A percentile compares a stretch with the other conserved stretches of the same genome.
phyloP scores from a whole-genome alignment of 2,329 filamentous ascomycete species.

The Conoideocrella luteorostrata region DNA sequence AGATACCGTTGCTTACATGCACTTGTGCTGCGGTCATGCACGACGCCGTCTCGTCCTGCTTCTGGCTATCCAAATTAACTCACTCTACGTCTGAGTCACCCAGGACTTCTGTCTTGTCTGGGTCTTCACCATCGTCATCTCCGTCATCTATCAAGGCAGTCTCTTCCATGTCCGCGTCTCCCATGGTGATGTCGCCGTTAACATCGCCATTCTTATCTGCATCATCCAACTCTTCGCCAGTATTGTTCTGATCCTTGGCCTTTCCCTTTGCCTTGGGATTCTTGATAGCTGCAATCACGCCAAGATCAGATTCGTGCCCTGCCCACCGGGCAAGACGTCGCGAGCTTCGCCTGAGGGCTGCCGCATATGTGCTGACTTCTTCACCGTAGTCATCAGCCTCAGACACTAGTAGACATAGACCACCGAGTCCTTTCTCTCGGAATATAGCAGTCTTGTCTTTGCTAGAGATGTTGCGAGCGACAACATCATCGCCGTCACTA shows the following conservation, averaged over 20 bases:
- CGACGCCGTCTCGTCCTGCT: neutral
- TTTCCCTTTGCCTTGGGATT: constrained; percentile 21
- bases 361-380: constrained; percentile 60
- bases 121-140: constrained; percentile 41
- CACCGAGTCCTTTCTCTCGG: constrained; percentile 54
- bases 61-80: neutral
- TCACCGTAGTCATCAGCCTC: constrained; percentile 74
- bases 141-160: constrained; percentile 33
- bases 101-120: constrained; percentile 31
- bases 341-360: constrained; percentile 56
- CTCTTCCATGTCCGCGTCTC: constrained; percentile 48
- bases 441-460: constrained; percentile 32
- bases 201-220: constrained; percentile 24
- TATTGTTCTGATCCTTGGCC: constrained; percentile 7
- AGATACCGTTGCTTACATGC: neutral
- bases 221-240: constrained; percentile 5
- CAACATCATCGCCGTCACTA: constrained; percentile 52
- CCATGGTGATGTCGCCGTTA: constrained; percentile 41
- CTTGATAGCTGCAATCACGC: constrained; percentile 43
- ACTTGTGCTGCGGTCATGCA: too few relatives aligned
- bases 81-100: constrained; percentile 29
- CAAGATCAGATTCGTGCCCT: constrained; percentile 35
- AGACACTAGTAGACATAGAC: constrained; percentile 51
- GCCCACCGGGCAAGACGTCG: constrained; percentile 66
- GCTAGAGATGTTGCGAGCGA: constrained; percentile 24